phyloP scores from a whole-genome alignment of 495 filamentous ascomycete genomes.

The Podospora pseudopauciseta region DNA sequence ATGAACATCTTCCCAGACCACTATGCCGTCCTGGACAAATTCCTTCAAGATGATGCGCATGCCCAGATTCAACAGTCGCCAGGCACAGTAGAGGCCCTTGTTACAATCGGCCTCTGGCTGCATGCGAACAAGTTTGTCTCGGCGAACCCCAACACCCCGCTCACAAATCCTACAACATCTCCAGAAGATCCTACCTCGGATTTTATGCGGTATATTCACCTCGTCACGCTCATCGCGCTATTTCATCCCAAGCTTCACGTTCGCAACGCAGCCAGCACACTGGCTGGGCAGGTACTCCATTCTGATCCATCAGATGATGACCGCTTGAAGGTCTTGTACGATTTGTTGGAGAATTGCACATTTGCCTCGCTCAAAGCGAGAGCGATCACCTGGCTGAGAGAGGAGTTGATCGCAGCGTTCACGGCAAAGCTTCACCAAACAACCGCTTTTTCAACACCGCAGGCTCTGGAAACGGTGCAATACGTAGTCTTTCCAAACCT shows the following conservation, averaged over 20 bases:
- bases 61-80: conserved; percentile 32
- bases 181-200: conserved; percentile 31
- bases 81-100: conserved; percentile 45
- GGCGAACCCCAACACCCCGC: conserved; percentile 16
- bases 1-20: conserved; percentile 65
- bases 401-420: conserved; percentile 63
- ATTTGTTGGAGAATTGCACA: conserved; percentile 76
- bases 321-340: conserved; percentile 71
- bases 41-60: conserved; percentile 50
- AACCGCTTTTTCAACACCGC: conserved; percentile 59
- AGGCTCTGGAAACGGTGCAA: conserved; percentile 44
- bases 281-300: conserved; percentile 71
- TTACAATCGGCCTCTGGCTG: conserved; percentile 52
- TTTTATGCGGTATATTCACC: conserved; percentile 58
- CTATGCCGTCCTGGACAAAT: conserved; percentile 54
- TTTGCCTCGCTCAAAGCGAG: conserved; percentile 73
- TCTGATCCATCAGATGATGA: conserved; percentile 66
- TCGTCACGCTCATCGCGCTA: conserved; percentile 61
- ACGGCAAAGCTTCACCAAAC: conserved; percentile 15
- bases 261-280: conserved; percentile 68
- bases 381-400: conserved; percentile 82
- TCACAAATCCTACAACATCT: conserved; percentile 15
- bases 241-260: conserved; percentile 63
- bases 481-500: conserved; percentile 45
- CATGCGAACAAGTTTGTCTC: conserved; percentile 36